Base-by-base conservation (phyloP, 1,139 yeast genomes). In the Suhomyces yuchorum region DNA sequence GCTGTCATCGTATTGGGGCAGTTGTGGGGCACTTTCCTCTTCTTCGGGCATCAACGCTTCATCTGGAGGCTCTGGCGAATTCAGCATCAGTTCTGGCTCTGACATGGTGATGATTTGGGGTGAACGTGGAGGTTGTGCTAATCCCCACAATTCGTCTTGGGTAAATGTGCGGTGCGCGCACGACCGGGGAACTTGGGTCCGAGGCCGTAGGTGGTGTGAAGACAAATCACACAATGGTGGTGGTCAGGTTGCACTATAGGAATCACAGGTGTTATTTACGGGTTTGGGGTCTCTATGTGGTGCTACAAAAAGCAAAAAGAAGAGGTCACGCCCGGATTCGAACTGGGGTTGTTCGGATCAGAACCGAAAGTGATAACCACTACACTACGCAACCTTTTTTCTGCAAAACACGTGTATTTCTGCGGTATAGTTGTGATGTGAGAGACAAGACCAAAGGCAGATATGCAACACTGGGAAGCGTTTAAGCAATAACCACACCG, bases 251-350 rank as follows among this genome's bases (percentile, higher is more conserved):
- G 23, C 23, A 20, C n/a, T n/a, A n/a, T n/a, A n/a, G n/a, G n/a
- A n/a, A n/a, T n/a, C n/a, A n/a, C n/a, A n/a, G n/a, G n/a, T n/a
- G n/a, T n/a, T n/a, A n/a, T n/a, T n/a, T n/a, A n/a, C n/a, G n/a
- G n/a, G n/a, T n/a, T n/a, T n/a, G n/a, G n/a, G n/a, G n/a, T n/a
- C n/a, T n/a, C n/a, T n/a, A n/a, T n/a, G n/a, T n/a, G 37, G 11
- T 34, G 15, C 6, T 4, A 15, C 8, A 15, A 4, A 3, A 20
- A 8, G 42, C 30, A 43, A 46, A 44, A 50, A 50, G 44, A 22
- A 30, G 35, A 84, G 91, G 90, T 85, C 90, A 82, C 82, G 82
- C 90, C 91, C 91, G 91, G 92, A 84, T 84, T 85, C 92, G 92
- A 86, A 85, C 92, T 85, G 91, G 91, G 90, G 93, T 86, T 83